A percentile compares a stretch with the other conserved stretches of the same genome.
phyloP scores from a whole-genome alignment of 192 early-diverging fungal species.

The Fimicolochytrium jonesii region DNA sequence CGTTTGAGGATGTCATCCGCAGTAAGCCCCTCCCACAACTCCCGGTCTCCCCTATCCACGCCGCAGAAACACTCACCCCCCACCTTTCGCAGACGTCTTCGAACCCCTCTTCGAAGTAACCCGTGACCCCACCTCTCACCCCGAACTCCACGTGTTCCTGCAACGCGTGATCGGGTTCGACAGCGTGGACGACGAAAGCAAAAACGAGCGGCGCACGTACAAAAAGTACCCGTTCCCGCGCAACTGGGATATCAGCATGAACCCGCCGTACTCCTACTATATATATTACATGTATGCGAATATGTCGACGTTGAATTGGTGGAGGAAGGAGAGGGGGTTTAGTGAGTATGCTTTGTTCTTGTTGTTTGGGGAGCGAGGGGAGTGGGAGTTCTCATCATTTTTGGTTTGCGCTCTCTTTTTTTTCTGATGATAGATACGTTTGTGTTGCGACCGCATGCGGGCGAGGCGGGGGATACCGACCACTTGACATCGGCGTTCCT shows the following conservation, averaged over 20 bases:
- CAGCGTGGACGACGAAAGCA: constrained; percentile 91
- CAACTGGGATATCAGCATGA: constrained; percentile 46
- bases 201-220: constrained; percentile 75
- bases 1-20: constrained; percentile 71
- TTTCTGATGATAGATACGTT: constrained; percentile 87
- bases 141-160: constrained; percentile 87
- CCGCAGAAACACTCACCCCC: not conserved
- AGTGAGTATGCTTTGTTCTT: constrained; percentile 46
- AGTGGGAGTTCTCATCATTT: not conserved
- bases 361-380: not conserved
- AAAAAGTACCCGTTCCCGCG: constrained; percentile 64
- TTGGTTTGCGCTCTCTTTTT: not conserved
- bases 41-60: too few species aligned
- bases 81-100: constrained; percentile 58
- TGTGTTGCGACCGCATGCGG: constrained; percentile 88
- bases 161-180: constrained; percentile 95
- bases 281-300: constrained; percentile 91
- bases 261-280: constrained; percentile 94
- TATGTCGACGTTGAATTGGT: constrained; percentile 75
- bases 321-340: constrained; percentile 67
- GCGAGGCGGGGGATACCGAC: constrained; percentile 94
- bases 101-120: constrained; percentile 91
- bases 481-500: constrained; percentile 87
- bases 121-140: constrained; percentile 75
- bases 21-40: too few species aligned